Conservation (phyloP, 2,329 filamentous ascomycete species). For the Colletotrichum neosansevieriae region DNA sequence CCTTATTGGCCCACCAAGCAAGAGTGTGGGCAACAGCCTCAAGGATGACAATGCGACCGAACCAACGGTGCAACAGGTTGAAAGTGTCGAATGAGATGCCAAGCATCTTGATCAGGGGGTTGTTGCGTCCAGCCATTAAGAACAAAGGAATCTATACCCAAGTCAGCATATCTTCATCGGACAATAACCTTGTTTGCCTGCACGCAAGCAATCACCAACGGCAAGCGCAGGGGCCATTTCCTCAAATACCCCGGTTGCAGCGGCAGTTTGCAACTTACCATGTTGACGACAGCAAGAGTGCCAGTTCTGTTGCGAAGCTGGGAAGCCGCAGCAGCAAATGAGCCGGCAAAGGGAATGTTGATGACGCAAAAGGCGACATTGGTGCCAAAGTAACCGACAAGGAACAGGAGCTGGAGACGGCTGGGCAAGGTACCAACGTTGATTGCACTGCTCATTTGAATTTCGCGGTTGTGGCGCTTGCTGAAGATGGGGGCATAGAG, state of each 20-base stretch:
- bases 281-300: conserved; percentile 78
- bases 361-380: conserved; percentile 84
- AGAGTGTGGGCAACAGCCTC: conserved; percentile 76
- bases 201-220: not conserved
- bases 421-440: conserved; percentile 75
- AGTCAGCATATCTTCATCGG: conserved; percentile 28
- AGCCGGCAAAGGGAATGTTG: conserved; percentile 69
- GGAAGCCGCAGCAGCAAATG: conserved; percentile 57
- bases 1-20: conserved; percentile 65
- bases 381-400: conserved; percentile 68
- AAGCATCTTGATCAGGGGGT: conserved; percentile 78
- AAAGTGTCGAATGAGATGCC: conserved; percentile 85
- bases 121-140: conserved; percentile 80
- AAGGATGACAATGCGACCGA: conserved; percentile 79
- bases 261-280: conserved; percentile 59
- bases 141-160: conserved; percentile 70
- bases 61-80: conserved; percentile 85
- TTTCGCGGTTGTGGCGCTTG: conserved; percentile 76
- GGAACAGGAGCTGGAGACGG: conserved; percentile 71
- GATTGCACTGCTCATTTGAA: conserved; percentile 70
- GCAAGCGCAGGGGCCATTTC: not conserved
- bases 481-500: conserved; percentile 73
- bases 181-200: not conserved
- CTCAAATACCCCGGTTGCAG: not conserved
- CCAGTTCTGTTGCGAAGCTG: conserved; percentile 77